phyloP scores from a whole-genome alignment of 2,329 filamentous ascomycete species.

The Pleomassaria siparia region DNA sequence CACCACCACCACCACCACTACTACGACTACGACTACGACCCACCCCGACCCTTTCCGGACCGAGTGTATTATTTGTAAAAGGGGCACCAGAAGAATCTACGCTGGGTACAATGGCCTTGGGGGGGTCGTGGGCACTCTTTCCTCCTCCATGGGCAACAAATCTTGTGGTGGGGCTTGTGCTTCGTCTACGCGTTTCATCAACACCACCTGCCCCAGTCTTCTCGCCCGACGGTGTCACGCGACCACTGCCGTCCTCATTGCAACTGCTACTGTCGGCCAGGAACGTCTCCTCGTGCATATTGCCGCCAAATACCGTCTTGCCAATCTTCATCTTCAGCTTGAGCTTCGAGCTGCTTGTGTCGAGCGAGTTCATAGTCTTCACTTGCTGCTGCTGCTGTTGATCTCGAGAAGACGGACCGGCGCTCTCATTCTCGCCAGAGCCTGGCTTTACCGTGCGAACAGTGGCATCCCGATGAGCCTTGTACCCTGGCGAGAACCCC shows the following conservation, averaged over 20 bases:
- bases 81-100: too few relatives aligned
- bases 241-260: conserved; percentile 49
- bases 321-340: conserved; percentile 46
- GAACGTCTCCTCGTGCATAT: conserved; percentile 49
- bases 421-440: conserved; percentile 36
- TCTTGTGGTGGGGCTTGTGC: conserved; percentile 33
- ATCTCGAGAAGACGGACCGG: conserved; percentile 25
- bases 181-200: conserved; percentile 33
- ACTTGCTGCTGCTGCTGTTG: too few relatives aligned
- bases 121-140: conserved; percentile 24
- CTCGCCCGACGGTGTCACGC: conserved; percentile 31
- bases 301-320: conserved; percentile 20
- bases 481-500: conserved; percentile 75
- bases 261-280: conserved; percentile 56
- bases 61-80: too few relatives aligned
- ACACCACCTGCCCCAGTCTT: conserved; percentile 17
- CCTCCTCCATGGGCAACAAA: conserved; percentile 20
- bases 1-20: too few relatives aligned
- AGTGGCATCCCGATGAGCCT: conserved; percentile 70
- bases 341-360: conserved; percentile 36
- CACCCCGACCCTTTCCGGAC: too few relatives aligned
- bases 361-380: conserved; percentile 22
- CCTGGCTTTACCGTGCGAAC: conserved; percentile 64
- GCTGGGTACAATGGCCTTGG: too few relatives aligned
- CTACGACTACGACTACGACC: too few relatives aligned